A percentile compares a stretch with the other conserved stretches of the same genome.
Conservation (phyloP, 495 filamentous ascomycete species). For the Thozetella sp. region DNA sequence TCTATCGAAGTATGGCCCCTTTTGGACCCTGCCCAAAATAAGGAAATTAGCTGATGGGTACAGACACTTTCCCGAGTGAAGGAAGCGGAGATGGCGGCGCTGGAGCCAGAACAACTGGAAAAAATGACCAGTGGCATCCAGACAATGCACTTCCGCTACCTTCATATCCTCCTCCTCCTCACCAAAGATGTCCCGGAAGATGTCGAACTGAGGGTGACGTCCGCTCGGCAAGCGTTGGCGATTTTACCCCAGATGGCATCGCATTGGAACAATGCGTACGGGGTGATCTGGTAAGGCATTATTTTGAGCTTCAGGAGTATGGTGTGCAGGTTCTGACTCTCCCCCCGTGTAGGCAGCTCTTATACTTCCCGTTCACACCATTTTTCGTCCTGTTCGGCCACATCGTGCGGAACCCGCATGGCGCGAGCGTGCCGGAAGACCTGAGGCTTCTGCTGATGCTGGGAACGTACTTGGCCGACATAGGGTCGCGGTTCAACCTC, state of each 20-base stretch:
- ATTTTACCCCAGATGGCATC: constrained; percentile 13
- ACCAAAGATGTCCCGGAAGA: background rate
- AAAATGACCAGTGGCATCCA: background rate
- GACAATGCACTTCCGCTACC: background rate
- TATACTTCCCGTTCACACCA: constrained; percentile 21
- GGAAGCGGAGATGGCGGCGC: background rate
- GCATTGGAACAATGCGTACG: constrained; percentile 21
- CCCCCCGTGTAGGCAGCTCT: constrained; percentile 16
- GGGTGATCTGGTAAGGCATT: constrained; percentile 16
- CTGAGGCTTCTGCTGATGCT: background rate
- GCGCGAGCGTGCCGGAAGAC: background rate
- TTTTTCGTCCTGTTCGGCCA: constrained; percentile 10
- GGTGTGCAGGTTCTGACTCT: background rate
- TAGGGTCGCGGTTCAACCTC: background rate
- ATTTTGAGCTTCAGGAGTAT: background rate
- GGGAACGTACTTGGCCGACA: background rate
- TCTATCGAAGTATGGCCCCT: background rate
- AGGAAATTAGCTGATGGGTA: background rate
- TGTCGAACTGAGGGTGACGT: background rate
- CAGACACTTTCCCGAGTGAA: background rate
- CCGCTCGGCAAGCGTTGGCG: constrained; percentile 1
- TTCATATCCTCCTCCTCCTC: background rate
- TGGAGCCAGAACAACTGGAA: background rate
- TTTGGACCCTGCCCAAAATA: too few species aligned
- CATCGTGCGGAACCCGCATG: background rate